Evolutionary conservation across 176 grass and related monocot species (phyloP), one percentile per base, ranked within the genome.

Genomic region (Tillandsia leiboldiana): DNA sequence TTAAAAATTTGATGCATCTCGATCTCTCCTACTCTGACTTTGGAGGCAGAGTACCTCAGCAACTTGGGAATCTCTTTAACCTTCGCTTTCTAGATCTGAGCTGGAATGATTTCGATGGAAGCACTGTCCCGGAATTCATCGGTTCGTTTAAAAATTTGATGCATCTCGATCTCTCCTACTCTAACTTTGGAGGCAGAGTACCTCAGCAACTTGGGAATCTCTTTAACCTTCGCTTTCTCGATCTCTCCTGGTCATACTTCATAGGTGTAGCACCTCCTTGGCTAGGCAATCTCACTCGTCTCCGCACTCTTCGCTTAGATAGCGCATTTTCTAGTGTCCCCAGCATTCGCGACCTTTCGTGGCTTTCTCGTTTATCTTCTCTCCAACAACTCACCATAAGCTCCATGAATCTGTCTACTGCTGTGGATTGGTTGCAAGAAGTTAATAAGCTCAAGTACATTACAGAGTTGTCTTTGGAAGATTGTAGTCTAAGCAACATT

Each of bases 1-100:
- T 74, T 12, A 11, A 70, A 9, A 75, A 50, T 11, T 51, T 76
- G 1, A 71, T 23, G 29, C 59, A 77, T 77, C 67, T 82, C 12
- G 9, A 82, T 6, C 59, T 77, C 12, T 51, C 54, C 2, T 0
- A 0, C 6, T 51, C 73, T 18, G 9, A 10, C 8, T 82, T 82
- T 4, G 2, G 2, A 2, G 80, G 80, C 1, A 17, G 0, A 11
- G 61, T 82, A 7, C 80, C 80, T 12, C 27, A 70, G 27, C 51
- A 62, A 18, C 24, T 72, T 10, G 53, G 51, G 8, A 76, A 64
- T 14, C 42, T 64, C 3, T 54, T 28, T 12, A 72, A 63, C 12
- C 23, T 79, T 6, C 9, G 12, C 23, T 10, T 0, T 22, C 26
- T 79, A 1, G 6, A 26, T 26, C 24, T 79, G n/a, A n/a, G n/a